Conservation (phyloP, 305 asterid genomes). For the Caryopteris hybrid region DNA sequence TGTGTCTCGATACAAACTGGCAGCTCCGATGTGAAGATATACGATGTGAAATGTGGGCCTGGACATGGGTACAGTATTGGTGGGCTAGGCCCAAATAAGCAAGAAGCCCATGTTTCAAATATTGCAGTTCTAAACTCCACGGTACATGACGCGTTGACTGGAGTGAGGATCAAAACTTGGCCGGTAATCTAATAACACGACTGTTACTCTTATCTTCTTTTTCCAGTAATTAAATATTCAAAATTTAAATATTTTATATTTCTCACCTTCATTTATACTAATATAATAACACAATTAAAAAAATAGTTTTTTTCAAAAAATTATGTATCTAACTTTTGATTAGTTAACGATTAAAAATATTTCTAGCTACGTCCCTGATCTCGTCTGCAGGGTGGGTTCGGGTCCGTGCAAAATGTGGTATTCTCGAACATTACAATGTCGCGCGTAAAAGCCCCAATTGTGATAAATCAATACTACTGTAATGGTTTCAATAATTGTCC, state of each 20-base stretch:
- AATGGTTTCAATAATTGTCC: conserved; percentile 5
- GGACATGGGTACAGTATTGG: conserved; percentile 35
- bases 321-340: too few species aligned
- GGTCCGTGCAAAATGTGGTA: conserved; percentile 4
- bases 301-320: too few species aligned
- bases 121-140: conserved; percentile 13
- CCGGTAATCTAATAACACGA: too few species aligned
- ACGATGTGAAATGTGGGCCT: conserved; percentile 23
- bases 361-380: neutral
- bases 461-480: conserved; percentile 26
- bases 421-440: conserved; percentile 20
- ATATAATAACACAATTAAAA: too few species aligned
- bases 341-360: too few species aligned
- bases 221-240: too few species aligned
- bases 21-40: conserved; percentile 12
- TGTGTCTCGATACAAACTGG: conserved; percentile 28
- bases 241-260: too few species aligned
- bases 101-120: conserved; percentile 12
- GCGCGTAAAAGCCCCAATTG: conserved; percentile 17
- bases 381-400: conserved; percentile 16
- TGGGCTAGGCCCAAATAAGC: neutral
- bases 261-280: too few species aligned
- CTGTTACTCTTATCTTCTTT: too few species aligned
- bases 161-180: conserved; percentile 34
- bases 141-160: conserved; percentile 14